Percentiles rank a stretch among this genome's conserved stretches.
These are phyloP conservation scores for Epichloe sp. DNA, from an alignment of 2,329 filamentous ascomycete genomes.

Conservation along the genomic window DNA sequence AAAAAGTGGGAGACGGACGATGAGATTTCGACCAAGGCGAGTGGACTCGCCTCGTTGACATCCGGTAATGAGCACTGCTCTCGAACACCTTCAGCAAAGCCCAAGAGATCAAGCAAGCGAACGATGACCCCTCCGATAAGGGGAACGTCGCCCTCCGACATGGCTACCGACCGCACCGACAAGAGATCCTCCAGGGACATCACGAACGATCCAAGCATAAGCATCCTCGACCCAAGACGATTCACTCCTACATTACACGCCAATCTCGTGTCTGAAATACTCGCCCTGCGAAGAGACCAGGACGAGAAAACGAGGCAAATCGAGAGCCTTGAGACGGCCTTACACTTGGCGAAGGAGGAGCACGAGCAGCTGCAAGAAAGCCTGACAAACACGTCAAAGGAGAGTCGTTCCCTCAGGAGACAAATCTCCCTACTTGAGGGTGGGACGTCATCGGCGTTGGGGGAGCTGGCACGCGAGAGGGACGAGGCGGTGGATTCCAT, in stretches of 20 bases:
- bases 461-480: conserved; percentile 70
- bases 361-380: conserved; percentile 56
- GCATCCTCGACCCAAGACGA: conserved; percentile 72
- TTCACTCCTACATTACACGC: conserved; percentile 95
- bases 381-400: conserved; percentile 53
- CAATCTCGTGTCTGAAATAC: conserved; percentile 86
- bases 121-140: conserved; percentile 50
- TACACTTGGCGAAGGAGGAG: conserved; percentile 61
- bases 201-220: conserved; percentile 53
- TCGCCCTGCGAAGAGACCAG: conserved; percentile 73
- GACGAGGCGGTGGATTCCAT: conserved; percentile 68
- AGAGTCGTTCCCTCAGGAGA: conserved; percentile 67
- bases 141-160: conserved; percentile 45
- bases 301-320: conserved; percentile 83
- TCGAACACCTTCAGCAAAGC: conserved; percentile 53
- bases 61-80: conserved; percentile 56
- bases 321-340: conserved; percentile 63
- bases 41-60: conserved; percentile 48
- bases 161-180: conserved; percentile 25
- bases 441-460: conserved; percentile 72
- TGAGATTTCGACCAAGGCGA: conserved; percentile 37
- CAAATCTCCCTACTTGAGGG: conserved; percentile 80
- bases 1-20: conserved; percentile 50
- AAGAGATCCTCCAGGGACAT: conserved; percentile 46
- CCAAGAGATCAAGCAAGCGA: conserved; percentile 44